These are phyloP conservation scores for Raddia guianensis DNA, from an alignment of 176 grass and related monocot species.

Conservation along the genomic window DNA sequence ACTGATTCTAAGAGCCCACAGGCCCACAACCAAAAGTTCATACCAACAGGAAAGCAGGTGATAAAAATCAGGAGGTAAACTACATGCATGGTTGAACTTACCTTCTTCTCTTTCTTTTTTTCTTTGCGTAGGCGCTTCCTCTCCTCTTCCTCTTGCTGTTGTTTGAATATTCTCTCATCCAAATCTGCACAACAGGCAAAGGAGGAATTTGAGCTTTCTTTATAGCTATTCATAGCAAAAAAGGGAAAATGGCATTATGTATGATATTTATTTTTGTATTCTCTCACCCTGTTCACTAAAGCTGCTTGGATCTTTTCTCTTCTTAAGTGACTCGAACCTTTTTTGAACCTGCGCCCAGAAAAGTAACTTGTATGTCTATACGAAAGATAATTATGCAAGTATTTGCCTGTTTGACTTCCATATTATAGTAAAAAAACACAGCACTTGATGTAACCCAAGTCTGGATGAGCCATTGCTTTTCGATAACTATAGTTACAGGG, in stretches of 20 bases:
- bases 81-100: conserved; percentile 27
- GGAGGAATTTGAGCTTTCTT: background rate
- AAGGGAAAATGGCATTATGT: background rate
- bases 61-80: background rate
- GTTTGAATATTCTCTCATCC: conserved; percentile 96
- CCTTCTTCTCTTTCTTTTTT: conserved; percentile 95
- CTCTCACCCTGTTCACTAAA: conserved; percentile 90
- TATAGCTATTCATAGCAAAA: background rate
- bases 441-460: background rate
- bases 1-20: conserved; percentile 5
- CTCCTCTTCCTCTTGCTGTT: conserved; percentile 94
- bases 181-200: conserved; percentile 61
- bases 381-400: conserved; percentile 23
- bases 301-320: conserved; percentile 75
- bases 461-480: background rate
- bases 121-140: conserved; percentile 72
- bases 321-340: conserved; percentile 90
- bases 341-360: conserved; percentile 75
- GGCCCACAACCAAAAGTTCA: background rate
- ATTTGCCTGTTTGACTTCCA: background rate
- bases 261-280: background rate
- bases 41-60: conserved; percentile 5
- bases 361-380: conserved; percentile 12
- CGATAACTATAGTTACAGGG: background rate
- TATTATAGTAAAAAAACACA: background rate